A percentile compares a stretch with the other conserved stretches of the same genome.
Conservation (phyloP, 352 stramenopile species). For the Phytophthora multivora region DNA sequence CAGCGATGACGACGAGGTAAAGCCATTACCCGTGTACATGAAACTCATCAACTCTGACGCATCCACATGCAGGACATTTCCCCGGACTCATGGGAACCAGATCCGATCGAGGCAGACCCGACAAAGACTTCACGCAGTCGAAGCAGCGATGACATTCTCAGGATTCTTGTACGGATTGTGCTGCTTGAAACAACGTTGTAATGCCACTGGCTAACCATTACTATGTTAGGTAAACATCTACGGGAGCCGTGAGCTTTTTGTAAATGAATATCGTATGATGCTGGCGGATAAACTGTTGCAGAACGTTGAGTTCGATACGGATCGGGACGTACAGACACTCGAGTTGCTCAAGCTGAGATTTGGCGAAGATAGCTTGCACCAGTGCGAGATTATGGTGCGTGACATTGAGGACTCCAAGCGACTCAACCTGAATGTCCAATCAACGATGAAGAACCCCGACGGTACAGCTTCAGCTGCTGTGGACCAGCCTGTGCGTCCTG, state of each 20-base stretch:
- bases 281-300: constrained; percentile 96
- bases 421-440: constrained; percentile 91
- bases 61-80: constrained; percentile 58
- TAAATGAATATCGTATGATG: constrained; percentile 99
- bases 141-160: constrained; percentile 94
- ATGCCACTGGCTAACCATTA: not conserved
- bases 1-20: constrained; percentile 93
- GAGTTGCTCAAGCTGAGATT: constrained; percentile 98
- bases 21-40: not conserved
- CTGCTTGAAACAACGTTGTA: not conserved
- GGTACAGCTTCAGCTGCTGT: not conserved
- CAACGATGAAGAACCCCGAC: constrained; percentile 27
- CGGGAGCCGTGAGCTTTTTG: constrained; percentile 97
- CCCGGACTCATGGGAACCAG: constrained; percentile 91
- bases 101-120: constrained; percentile 84
- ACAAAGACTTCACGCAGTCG: constrained; percentile 79
- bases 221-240: constrained; percentile 93
- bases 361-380: constrained; percentile 92
- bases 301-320: constrained; percentile 94
- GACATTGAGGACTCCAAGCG: constrained; percentile 97
- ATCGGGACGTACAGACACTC: constrained; percentile 94
- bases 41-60: not conserved
- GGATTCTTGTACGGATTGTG: constrained; percentile 85
- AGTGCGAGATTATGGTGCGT: constrained; percentile 98
- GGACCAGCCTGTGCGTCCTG: not conserved